These are phyloP conservation scores for Starmerella davenportii DNA, from an alignment of 805 yeast species.

Conservation along the genomic window DNA sequence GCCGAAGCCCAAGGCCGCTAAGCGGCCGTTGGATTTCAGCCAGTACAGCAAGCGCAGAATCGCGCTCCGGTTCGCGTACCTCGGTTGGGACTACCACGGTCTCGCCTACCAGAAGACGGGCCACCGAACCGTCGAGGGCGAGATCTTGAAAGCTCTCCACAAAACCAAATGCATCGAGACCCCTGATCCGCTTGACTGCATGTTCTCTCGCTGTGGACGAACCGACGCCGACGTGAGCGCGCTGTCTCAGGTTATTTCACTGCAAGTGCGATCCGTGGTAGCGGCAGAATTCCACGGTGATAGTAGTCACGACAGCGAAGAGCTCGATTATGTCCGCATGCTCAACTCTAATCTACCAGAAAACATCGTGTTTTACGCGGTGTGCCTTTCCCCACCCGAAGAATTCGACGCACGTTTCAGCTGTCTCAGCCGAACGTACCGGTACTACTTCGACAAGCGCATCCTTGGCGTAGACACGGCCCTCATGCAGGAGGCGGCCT, in stretches of 20 bases:
- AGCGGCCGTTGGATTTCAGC: slow-evolving; percentile 44
- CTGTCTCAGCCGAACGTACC: slow-evolving; percentile 71
- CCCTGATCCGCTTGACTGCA: slow-evolving; percentile 40
- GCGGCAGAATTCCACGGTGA: slow-evolving; percentile 42
- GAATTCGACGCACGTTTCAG: slow-evolving; percentile 86
- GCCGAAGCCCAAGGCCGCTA: too few species aligned
- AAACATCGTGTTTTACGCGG: slow-evolving; percentile 67
- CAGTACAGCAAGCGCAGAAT: slow-evolving; percentile 47
- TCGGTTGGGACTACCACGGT: slow-evolving; percentile 90
- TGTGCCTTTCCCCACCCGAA: slow-evolving; percentile 65
- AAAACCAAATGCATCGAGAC: slow-evolving; percentile 45
- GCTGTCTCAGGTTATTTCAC: slow-evolving; percentile 78
- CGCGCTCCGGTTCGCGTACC: slow-evolving; percentile 67
- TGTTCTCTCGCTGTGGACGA: slow-evolving; percentile 81
- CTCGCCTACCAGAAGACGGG: slow-evolving; percentile 68
- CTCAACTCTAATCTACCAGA: slow-evolving; percentile 62
- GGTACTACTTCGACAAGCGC: slow-evolving; percentile 41
- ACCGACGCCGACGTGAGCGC: slow-evolving; percentile 97
- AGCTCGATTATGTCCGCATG: slow-evolving; percentile 57
- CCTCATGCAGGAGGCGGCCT: slow-evolving; percentile 52
- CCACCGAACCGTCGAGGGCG: slow-evolving; percentile 72
- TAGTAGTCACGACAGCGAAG: slow-evolving; percentile 40
- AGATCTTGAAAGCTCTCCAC: slow-evolving; percentile 50
- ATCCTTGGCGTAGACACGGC: slow-evolving; percentile 35
- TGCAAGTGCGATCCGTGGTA: slow-evolving; percentile 54